Conservation (phyloP, 768 basidiomycete genomes). For the Macrocybe gigantea region DNA sequence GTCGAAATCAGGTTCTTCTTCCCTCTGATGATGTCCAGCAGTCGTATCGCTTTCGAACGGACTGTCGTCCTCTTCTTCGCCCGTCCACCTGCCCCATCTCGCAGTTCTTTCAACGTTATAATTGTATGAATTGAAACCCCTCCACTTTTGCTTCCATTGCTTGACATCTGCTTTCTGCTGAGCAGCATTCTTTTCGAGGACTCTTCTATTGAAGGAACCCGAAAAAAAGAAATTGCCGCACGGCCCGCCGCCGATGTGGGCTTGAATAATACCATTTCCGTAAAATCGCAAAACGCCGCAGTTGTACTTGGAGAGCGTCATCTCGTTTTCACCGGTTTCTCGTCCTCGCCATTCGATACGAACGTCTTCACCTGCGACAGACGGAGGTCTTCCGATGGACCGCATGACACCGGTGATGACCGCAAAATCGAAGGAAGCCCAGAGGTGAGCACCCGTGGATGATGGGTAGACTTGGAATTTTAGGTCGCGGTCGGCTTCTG, state of each 20-base stretch:
- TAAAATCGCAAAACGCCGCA: constrained; percentile 15
- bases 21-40: too few relatives aligned
- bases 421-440: constrained; percentile 19
- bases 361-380: constrained; percentile 4
- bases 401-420: constrained; percentile 17
- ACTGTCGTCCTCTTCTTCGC: constrained; percentile 7
- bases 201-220: constrained; percentile 5
- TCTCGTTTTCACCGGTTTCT: constrained; percentile 12
- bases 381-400: constrained; percentile 9
- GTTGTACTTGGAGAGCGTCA: constrained; percentile 11
- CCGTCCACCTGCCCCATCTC: constrained; percentile 16
- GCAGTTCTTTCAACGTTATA: constrained; percentile 11
- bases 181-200: constrained; percentile 3
- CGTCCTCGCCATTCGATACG: constrained; percentile 17
- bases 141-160: constrained; percentile 15
- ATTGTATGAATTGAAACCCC: constrained; percentile 11
- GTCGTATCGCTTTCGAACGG: too few relatives aligned
- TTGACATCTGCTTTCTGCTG: constrained; percentile 8
- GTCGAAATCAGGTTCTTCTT: too few relatives aligned
- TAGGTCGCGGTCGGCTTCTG: not conserved
- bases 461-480: constrained; percentile 18
- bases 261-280: constrained; percentile 14
- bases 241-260: constrained; percentile 9
- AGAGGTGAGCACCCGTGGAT: constrained; percentile 16
- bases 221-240: constrained; percentile 12